phyloP scores from a whole-genome alignment of 805 yeast species.

The Alloascoidea hylecoeti region DNA sequence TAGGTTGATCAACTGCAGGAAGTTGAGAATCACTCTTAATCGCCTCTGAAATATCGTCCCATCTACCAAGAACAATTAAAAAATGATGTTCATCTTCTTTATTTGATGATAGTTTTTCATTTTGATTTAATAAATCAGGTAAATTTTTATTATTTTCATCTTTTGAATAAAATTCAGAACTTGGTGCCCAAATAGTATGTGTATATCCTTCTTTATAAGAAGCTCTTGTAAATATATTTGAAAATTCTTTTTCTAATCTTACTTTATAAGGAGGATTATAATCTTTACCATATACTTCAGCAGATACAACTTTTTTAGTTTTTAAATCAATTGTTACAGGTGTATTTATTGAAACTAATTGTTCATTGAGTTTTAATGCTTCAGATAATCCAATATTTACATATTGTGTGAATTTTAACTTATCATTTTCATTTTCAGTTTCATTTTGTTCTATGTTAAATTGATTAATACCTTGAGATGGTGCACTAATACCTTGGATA shows the following conservation, averaged over 20 bases:
- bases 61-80: conserved; percentile 49
- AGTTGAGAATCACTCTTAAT: conserved; percentile 32
- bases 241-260: conserved; percentile 46
- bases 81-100: conserved; percentile 15
- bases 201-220: conserved; percentile 55
- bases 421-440: conserved; percentile 33
- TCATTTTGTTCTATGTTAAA: conserved; percentile 17
- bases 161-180: conserved; percentile 47
- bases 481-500: conserved; percentile 52
- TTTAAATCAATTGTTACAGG: conserved; percentile 69
- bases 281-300: conserved; percentile 44
- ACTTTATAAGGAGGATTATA: conserved; percentile 60
- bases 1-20: neutral
- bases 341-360: conserved; percentile 61
- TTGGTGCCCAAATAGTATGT: conserved; percentile 45
- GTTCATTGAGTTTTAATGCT: conserved; percentile 40
- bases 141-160: conserved; percentile 8
- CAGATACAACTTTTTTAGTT: conserved; percentile 50
- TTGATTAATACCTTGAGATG: conserved; percentile 11
- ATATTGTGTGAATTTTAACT: conserved; percentile 45
- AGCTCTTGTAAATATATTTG: conserved; percentile 58
- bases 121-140: conserved; percentile 11
- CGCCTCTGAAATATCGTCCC: conserved; percentile 38
- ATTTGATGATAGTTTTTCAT: conserved; percentile 12
- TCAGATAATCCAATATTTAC: conserved; percentile 61